phyloP scores from a whole-genome alignment of 371 early-diverging fungal genomes.

The Haplosporangium sp. region DNA sequence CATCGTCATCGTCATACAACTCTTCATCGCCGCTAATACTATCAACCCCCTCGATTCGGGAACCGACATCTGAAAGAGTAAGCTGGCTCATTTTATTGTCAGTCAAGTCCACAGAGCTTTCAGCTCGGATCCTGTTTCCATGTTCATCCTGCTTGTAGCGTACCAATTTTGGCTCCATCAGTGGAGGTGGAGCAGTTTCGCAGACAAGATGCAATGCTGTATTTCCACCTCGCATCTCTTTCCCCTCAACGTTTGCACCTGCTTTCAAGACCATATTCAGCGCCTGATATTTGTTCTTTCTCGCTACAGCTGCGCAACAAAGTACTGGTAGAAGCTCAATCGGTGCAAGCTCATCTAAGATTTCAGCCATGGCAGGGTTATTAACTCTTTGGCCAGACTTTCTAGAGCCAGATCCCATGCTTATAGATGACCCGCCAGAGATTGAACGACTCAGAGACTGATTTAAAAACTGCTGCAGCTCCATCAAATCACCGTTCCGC shows the following conservation, averaged over 20 bases:
- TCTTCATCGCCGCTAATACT: not conserved
- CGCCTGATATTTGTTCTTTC: slow-evolving; percentile 53
- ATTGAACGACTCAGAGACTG: slow-evolving; percentile 10
- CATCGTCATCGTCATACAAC: slow-evolving; percentile 3
- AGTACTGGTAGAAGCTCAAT: slow-evolving; percentile 45
- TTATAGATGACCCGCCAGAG: slow-evolving; percentile 9
- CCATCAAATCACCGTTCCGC: slow-evolving; percentile 38
- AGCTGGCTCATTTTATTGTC: slow-evolving; percentile 24
- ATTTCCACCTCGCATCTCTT: slow-evolving; percentile 46
- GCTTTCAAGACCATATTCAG: slow-evolving; percentile 49
- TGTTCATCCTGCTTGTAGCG: slow-evolving; percentile 23
- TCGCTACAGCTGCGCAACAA: slow-evolving; percentile 51
- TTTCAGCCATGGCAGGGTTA: slow-evolving; percentile 1
- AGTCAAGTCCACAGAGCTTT: slow-evolving; percentile 1
- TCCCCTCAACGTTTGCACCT: slow-evolving; percentile 50
- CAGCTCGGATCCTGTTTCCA: not conserved
- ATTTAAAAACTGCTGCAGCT: slow-evolving; percentile 35
- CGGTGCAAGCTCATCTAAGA: slow-evolving; percentile 44
- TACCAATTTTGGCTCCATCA: slow-evolving; percentile 4
- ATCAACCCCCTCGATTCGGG: not conserved
- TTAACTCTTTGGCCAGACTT: not conserved
- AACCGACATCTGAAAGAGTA: slow-evolving; percentile 15
- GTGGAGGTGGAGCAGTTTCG: slow-evolving; percentile 43
- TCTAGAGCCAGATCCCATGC: not conserved
- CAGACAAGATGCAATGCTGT: slow-evolving; percentile 48